Conservation (phyloP, 805 yeast genomes). For the Jamesozyma gamospora region DNA sequence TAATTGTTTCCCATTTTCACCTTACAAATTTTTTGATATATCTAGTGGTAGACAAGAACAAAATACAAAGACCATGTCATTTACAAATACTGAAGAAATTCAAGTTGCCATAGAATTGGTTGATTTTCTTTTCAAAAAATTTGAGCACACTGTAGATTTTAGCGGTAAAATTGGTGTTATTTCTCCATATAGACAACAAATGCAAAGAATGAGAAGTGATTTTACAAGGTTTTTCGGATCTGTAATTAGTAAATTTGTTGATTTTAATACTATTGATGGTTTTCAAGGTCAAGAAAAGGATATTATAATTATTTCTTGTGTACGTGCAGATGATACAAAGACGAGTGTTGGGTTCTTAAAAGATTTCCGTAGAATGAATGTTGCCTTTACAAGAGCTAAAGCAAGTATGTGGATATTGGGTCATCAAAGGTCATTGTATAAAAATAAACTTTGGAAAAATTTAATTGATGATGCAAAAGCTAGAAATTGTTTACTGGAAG, state of each 20-base stretch:
- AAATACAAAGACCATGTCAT: constrained; percentile 56
- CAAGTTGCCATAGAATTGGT: constrained; percentile 60
- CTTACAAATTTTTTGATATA: constrained; percentile 72
- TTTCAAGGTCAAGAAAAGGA: constrained; percentile 98
- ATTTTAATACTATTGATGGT: constrained; percentile 93
- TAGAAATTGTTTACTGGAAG: constrained; percentile 31
- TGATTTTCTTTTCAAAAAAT: constrained; percentile 39
- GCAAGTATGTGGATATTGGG: constrained; percentile 91
- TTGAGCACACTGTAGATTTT: constrained; percentile 41
- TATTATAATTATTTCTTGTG: constrained; percentile 85
- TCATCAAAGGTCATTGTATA: constrained; percentile 50
- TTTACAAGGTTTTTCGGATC: constrained; percentile 57
- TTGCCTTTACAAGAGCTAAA: constrained; percentile 88
- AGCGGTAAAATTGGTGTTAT: constrained; percentile 76
- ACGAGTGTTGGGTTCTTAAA: constrained; percentile 77
- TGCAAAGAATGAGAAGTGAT: constrained; percentile 43
- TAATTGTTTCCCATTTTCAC: constrained; percentile 41
- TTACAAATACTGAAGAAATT: constrained; percentile 64
- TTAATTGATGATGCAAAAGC: constrained; percentile 55
- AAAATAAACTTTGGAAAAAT: constrained; percentile 64
- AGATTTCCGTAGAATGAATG: constrained; percentile 93
- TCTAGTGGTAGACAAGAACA: constrained; percentile 55
- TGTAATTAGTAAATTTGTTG: constrained; percentile 53
- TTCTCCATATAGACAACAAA: constrained; percentile 91
- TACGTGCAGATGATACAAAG: constrained; percentile 58